Conservation (phyloP, 768 basidiomycete species). For the Cubamyces lactineus region DNA sequence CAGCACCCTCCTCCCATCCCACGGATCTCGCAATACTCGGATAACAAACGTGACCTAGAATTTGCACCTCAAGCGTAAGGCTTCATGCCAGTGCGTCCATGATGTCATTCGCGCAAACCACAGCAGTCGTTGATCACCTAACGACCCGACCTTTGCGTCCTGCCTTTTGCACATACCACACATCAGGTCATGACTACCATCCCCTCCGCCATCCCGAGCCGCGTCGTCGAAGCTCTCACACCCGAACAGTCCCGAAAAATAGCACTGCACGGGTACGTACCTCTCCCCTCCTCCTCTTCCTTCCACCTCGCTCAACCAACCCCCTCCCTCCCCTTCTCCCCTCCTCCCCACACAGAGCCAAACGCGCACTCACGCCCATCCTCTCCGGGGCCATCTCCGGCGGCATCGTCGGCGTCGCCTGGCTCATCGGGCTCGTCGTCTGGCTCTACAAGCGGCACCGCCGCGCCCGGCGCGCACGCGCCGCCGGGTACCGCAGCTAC, state of each 20-base stretch:
- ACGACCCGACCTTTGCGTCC: background rate
- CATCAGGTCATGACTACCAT: constrained; percentile 15
- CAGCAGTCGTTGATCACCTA: background rate
- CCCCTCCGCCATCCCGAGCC: background rate
- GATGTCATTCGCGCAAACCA: constrained; percentile 1
- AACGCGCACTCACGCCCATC: constrained; percentile 60
- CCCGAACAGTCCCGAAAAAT: constrained; percentile 20
- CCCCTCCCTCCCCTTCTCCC: too few relatives aligned
- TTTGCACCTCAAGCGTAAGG: too few relatives aligned
- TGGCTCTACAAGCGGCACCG: constrained; percentile 59
- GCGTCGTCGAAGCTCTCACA: constrained; percentile 20
- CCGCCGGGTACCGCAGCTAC: constrained; percentile 45
- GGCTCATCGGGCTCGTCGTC: constrained; percentile 58
- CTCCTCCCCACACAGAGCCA: constrained; percentile 10
- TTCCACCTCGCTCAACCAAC: constrained; percentile 35
- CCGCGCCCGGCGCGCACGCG: constrained; percentile 50
- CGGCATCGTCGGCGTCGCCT: constrained; percentile 49
- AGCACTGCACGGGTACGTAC: constrained; percentile 25
- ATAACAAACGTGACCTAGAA: too few relatives aligned
- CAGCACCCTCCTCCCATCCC: too few relatives aligned
- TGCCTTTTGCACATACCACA: too few relatives aligned
- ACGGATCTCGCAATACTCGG: too few relatives aligned
- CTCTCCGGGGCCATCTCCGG: constrained; percentile 65
- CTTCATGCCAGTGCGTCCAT: background rate
- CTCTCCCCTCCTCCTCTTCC: background rate